Evolutionary conservation across 169 alveolate species (phyloP), one percentile per base, ranked within the genome.

Genomic region (Plasmodium reichenowi): DNA sequence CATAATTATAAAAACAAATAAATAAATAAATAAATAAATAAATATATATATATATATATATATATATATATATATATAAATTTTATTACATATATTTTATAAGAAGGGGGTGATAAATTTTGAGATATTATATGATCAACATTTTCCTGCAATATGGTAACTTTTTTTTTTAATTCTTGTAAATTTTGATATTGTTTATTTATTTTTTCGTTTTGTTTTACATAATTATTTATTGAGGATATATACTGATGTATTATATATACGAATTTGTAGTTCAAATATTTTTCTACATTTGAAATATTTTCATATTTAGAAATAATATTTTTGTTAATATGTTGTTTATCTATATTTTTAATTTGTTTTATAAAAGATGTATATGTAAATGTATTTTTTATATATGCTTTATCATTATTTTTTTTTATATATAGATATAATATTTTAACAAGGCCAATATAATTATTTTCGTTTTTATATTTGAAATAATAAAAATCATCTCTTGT

Each of bases 401-500:
- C 0, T 22, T 78, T 54, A 52, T 78, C 89, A 29, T 76, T 58
- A 20, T 58, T 26, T 32, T 78, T 56, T 0, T 58, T 70, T n/a
- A 78, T 24, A 60, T 78, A 78, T 20, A 78, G 62, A 45, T 64
- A 78, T 59, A 78, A 68, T 12, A 78, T 78, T 78, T 78, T 78
- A n/a, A 78, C 15, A 71, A 64, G 54, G 45, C 89, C 89, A 17
- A 45, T 20, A 20, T 66, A 78, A n/a, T 56, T 64, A 15, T 48
- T 52, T 66, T 22, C 4, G 67, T 78, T 78, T n/a, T 52, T 60
- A 22, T 64, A 2, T 59, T 78, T 78, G 15, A 78, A 78, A 20
- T 12, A 59, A 3, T 32, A n/a, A 24, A 78, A 78, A 24, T 78
- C 89, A 50, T 78, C 76, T 45, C 52, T 64, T 2, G 75, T 66